Base-by-base conservation (phyloP, 441 rosid genomes). In the Hura crepitans region DNA sequence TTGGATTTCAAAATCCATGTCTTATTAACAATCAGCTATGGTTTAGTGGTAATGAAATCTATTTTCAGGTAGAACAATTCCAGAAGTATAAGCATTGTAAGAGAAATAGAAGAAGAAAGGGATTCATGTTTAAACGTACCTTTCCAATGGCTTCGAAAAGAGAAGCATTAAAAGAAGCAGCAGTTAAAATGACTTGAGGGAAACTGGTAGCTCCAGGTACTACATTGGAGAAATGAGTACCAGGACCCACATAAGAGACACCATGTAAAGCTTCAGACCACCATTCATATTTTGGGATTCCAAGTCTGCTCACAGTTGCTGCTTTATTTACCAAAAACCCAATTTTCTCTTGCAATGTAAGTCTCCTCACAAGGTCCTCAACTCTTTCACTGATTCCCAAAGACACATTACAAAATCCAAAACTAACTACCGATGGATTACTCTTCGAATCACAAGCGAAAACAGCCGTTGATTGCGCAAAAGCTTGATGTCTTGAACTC, bases 211-310 rank as follows among this genome's bases (percentile, higher is more conserved):
- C 99, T 0, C 91, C 97, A 0, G 98, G 96, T 27, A 93, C 92
- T 17, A 59, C 54, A 51, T 66, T 68, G 53, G 85, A 77, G 72
- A 93, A 93, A 65, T 18, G 82, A 0, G 93, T 88, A 1, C 93
- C 96, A 0, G 85, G 91, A 10, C 98, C 98, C 22, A 83, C 81
- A 70, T 89, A 60, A 20, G 97, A 91, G 37, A 91, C 96, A 25
- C 98, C 98, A 57, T 93, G 98, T 69, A 93, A 79, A 45, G 97
- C 98, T 82, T 93, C 98, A 0, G 96, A 89, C 98, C 97, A 93
- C 98, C 98, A 93, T 70, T 86, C 84, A 53, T 91, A 93, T 54
- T 67, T 77, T 0, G 97, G 98, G 37, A 91, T 88, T 20, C 98
- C 97, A 6, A 93, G 92, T 15, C 88, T 69, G 22, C 71, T 72